Evolutionary conservation across 129 eudicot genomes (phyloP).

Genomic region (Smallanthus sonchifolius): DNA sequence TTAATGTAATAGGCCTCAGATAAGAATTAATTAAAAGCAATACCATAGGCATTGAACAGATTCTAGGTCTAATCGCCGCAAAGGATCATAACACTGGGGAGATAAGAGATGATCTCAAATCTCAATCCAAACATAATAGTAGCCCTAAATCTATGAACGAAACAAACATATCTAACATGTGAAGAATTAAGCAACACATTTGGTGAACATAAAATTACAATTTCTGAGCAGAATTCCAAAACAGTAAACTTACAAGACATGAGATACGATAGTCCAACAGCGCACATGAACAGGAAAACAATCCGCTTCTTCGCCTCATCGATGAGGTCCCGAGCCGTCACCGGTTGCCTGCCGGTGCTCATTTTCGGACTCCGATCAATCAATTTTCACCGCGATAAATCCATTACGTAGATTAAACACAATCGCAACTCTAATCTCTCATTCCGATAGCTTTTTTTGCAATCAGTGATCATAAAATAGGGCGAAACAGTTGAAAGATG

Average conservation of each 20-base stretch:
- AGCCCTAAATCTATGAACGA: neutral
- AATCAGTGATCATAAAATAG: conserved; percentile 11
- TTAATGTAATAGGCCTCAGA: neutral
- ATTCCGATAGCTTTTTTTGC: neutral
- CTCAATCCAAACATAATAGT: neutral
- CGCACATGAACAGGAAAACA: conserved; percentile 66
- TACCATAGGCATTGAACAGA: neutral
- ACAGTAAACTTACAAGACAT: conserved; percentile 73
- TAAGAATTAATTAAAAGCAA: neutral
- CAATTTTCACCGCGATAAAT: conserved; percentile 16
- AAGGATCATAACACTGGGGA: neutral
- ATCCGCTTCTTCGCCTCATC: conserved; percentile 95
- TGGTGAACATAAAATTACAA: neutral
- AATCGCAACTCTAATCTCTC: conserved; percentile 8
- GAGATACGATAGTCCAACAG: conserved; percentile 82
- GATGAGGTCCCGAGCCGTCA: conserved; percentile 65
- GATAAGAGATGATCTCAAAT: neutral
- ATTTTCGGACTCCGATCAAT: conserved; percentile 30
- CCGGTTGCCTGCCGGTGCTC: conserved; percentile 62
- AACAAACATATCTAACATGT: conserved; percentile 2
- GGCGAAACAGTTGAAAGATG: neutral
- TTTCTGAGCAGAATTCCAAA: neutral
- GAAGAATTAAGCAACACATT: neutral
- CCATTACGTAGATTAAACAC: neutral
- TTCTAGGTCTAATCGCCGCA: conserved; percentile 4